These are phyloP conservation scores for Crithidia bombi DNA, from an alignment of 208 protist species.

Conservation along the genomic window DNA sequence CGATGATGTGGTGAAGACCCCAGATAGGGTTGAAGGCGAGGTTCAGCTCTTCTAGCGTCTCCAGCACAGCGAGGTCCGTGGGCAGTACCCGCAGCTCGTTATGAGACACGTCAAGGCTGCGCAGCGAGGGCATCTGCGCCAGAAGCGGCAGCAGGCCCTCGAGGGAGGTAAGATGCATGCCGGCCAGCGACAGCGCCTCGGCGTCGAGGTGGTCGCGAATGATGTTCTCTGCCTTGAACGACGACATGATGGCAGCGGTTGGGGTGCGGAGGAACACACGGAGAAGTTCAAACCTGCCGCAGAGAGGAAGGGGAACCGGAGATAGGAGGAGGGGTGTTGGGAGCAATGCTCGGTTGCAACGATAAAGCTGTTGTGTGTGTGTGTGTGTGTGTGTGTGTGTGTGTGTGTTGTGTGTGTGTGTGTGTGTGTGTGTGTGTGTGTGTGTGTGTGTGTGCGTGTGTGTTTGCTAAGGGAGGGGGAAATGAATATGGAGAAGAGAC, in stretches of 20 bases:
- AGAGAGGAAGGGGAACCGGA: too few species aligned
- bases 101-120: constrained; percentile 43
- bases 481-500: too few species aligned
- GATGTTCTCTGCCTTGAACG: constrained; percentile 25
- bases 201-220: constrained; percentile 34
- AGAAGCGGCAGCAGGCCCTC: constrained; percentile 56
- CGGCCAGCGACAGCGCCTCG: constrained; percentile 44
- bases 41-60: constrained; percentile 45
- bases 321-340: too few species aligned
- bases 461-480: too few species aligned
- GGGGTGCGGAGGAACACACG: too few species aligned
- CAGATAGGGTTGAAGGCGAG: constrained; percentile 61
- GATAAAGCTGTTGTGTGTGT: too few species aligned
- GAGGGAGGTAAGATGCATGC: constrained; percentile 48
- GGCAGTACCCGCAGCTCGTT: constrained; percentile 66
- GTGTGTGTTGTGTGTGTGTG: too few species aligned
- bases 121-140: constrained; percentile 44
- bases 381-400: too few species aligned
- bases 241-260: constrained; percentile 15
- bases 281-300: too few species aligned
- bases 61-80: constrained; percentile 53
- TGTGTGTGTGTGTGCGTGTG: too few species aligned
- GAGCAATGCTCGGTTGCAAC: too few species aligned
- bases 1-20: constrained; percentile 45
- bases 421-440: too few species aligned